Evolutionary conservation across 2,329 filamentous ascomycete species (phyloP), one percentile per base, ranked within the genome.

Genomic region (Zopfia rhizophila): DNA sequence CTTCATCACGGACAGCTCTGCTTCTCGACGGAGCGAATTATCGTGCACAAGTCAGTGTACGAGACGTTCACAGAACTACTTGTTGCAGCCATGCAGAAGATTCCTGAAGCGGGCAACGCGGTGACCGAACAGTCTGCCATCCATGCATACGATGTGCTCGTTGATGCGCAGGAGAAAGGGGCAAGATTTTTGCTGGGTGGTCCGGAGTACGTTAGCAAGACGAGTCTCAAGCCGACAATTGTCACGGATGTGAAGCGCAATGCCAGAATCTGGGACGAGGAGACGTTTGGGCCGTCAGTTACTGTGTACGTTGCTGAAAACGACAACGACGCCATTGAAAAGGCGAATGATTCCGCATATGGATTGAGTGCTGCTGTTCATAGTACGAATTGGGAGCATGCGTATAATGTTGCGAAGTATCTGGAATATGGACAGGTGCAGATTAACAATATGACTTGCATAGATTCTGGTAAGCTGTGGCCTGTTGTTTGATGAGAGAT

Each of bases 301-400:
- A 84, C 83, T 12, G 62, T 93, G 13, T 81, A 87, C n/a, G 74
- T 80, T 8, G 78, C 91, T 13, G 78, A 84, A 23, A 74, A 66
- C 2, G 86, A 89, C 42, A 87, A 89, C 13, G 86, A 90, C 51
- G 89, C 88, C 0, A 69, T 93, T 14, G 74, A 76, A n/a, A 72
- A 91, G 13, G 88, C 89, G n/a, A 94, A 94, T 64, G 87, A 91
- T 60, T 90, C 86, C 2, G 86, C 89, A 38, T 93, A 91, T 10
- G 69, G 69, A 4, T 51, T 72, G 7, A 66, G 57, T 10, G 58
- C 55, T 1, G 68, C 63, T 33, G 53, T 72, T 32, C 62, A 53
- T 32, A 58, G 54, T 8, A 44, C 42, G 7, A 51, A 61, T 35
- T n/a, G 58, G 31, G 43, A 45, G 11, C 45, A 52, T 7, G 38